phyloP scores from a whole-genome alignment of 352 stramenopile genomes.

The Pythium guiyangense region DNA sequence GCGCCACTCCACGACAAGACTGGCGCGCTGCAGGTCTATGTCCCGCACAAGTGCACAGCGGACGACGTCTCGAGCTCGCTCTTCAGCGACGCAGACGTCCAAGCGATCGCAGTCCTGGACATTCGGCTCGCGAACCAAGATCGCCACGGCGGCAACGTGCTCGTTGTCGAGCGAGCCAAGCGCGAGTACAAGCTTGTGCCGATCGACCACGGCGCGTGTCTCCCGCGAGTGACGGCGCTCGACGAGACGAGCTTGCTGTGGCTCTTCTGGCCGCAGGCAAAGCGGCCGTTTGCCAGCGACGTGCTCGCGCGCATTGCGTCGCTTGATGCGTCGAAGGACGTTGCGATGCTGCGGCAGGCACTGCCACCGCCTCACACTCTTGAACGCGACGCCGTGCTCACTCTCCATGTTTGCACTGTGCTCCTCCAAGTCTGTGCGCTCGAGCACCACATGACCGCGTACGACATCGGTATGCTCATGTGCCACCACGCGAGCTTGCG shows the following conservation, averaged over 20 bases:
- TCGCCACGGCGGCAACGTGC: slow-evolving; percentile 72
- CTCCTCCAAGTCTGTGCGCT: slow-evolving; percentile 50
- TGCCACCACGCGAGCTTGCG: slow-evolving; percentile 26
- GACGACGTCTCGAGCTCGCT: slow-evolving; percentile 47
- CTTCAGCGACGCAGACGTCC: slow-evolving; percentile 48
- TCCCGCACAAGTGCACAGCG: slow-evolving; percentile 53
- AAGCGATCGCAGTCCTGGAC: slow-evolving; percentile 71
- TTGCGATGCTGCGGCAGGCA: slow-evolving; percentile 23
- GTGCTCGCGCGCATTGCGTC: slow-evolving; percentile 31
- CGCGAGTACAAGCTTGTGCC: slow-evolving; percentile 43
- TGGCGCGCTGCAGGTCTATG: slow-evolving; percentile 58
- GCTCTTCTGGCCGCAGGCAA: slow-evolving; percentile 65
- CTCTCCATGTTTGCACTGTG: slow-evolving; percentile 40
- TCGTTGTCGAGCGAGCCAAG: slow-evolving; percentile 32
- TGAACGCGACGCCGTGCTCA: slow-evolving; percentile 38
- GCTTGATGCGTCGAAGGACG: slow-evolving; percentile 30
- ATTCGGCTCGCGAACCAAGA: slow-evolving; percentile 81
- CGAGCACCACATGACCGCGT: slow-evolving; percentile 33
- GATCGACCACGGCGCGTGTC: slow-evolving; percentile 75
- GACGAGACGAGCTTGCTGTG: slow-evolving; percentile 67
- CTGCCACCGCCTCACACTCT: slow-evolving; percentile 20
- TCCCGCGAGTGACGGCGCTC: slow-evolving; percentile 40
- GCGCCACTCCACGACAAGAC: slow-evolving; percentile 18
- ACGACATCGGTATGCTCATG: slow-evolving; percentile 58
- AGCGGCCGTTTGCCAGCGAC: slow-evolving; percentile 29